phyloP scores from a whole-genome alignment of 2,329 filamentous ascomycete species.

The Calonectria honghensis region DNA sequence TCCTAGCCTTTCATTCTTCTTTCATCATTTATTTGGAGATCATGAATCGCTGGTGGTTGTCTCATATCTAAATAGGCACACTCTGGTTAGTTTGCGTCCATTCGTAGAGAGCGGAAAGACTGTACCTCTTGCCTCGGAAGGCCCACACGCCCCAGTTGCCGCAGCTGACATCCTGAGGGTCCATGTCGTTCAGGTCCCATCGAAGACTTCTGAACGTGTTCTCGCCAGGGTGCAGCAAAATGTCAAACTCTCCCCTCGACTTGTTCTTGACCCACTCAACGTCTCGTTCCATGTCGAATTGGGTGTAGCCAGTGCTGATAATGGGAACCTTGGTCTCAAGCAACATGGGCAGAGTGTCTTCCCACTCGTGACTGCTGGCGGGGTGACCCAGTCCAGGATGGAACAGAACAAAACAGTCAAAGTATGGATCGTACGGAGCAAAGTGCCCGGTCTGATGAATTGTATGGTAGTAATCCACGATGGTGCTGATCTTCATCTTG shows the following conservation, averaged over 20 bases:
- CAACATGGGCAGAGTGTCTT: conserved; percentile 89
- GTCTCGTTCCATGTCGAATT: conserved; percentile 95
- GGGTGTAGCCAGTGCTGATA: conserved; percentile 95
- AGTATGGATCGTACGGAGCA: conserved; percentile 96
- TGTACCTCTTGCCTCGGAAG: conserved; percentile 95
- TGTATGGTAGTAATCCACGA: conserved; percentile 98
- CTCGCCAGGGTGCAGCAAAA: conserved; percentile 93
- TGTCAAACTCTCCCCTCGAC: conserved; percentile 91
- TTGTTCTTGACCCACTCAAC: conserved; percentile 92
- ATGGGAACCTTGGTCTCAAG: conserved; percentile 97
- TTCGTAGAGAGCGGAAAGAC: conserved; percentile 53
- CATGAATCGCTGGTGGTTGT: conserved; percentile 72
- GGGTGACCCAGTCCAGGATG: conserved; percentile 97
- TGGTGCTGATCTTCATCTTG: conserved; percentile 97
- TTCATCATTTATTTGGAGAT: conserved; percentile 17
- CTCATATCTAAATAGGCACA: conserved; percentile 72
- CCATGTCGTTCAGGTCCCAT: conserved; percentile 97
- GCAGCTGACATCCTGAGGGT: conserved; percentile 94
- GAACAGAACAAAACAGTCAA: conserved; percentile 98
- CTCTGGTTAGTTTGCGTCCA: conserved; percentile 20
- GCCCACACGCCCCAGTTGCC: conserved; percentile 99
- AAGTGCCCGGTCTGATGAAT: conserved; percentile 94
- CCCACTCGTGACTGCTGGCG: conserved; percentile 94
- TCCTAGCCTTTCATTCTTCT: conserved; percentile 8
- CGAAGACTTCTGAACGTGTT: conserved; percentile 94